Conservation (phyloP, 148 eudicot genomes). For the Rhododendron henanense region DNA sequence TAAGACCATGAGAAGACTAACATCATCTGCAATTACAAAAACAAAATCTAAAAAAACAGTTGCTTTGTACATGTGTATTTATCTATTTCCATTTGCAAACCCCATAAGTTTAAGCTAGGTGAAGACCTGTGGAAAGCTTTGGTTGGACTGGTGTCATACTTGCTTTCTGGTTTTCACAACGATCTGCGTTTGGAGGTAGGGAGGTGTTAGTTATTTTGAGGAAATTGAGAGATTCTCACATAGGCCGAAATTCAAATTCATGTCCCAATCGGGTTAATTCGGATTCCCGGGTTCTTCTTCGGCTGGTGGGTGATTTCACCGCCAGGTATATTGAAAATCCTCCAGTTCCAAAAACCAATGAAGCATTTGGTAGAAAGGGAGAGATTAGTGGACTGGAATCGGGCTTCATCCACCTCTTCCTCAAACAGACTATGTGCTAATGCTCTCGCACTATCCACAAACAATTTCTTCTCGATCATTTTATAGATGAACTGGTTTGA, state of each 20-base stretch:
- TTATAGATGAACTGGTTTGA: background rate
- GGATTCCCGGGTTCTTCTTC: background rate
- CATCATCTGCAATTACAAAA: constrained; percentile 60
- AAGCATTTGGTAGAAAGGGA: background rate
- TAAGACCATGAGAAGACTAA: constrained; percentile 70
- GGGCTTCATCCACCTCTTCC: background rate
- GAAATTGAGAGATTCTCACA: background rate
- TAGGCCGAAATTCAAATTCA: no score
- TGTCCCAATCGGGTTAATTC: background rate
- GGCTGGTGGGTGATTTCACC: background rate
- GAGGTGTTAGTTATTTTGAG: background rate
- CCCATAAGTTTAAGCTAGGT: background rate
- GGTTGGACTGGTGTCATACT: constrained; percentile 44
- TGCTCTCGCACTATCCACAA: background rate
- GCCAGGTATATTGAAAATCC: background rate
- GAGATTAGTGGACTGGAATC: background rate
- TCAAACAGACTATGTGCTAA: background rate
- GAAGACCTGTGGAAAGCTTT: constrained; percentile 43
- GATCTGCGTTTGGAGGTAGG: background rate
- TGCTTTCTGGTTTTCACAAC: background rate
- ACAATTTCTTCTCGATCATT: no score
- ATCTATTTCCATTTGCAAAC: background rate
- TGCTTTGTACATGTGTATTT: background rate
- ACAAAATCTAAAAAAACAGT: background rate
- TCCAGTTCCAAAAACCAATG: background rate